Base-by-base conservation (phyloP, 768 basidiomycete species). In the Pulveroboletus sp. region DNA sequence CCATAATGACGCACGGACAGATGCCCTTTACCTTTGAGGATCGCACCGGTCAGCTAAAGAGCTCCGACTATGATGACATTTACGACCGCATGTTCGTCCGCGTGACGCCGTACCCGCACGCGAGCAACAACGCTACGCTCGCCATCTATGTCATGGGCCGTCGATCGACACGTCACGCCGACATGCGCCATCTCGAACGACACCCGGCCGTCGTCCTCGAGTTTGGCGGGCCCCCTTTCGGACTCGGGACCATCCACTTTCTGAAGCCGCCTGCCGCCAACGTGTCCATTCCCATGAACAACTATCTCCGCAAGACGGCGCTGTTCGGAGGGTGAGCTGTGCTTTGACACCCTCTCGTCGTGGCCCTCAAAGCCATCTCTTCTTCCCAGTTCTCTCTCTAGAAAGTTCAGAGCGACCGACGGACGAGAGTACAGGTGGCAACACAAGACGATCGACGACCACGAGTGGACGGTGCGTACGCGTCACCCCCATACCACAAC, bases 71-170 rank as follows among this genome's bases (percentile, higher is more conserved):
- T 54, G 84, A 86, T 62, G 86, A 89, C 58, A 78, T 87, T 57
- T 89, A 88, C 62, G 86, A 89, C 67, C 79, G 86, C 47, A 69
- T 81, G 55, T 88, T 85, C 71, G 75, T 84, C 44, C 83, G 81
- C 50, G 74, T 88, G 32, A 66, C 76, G 6, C 76, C 78, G 4
- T 66, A 71, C 18, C 77, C 81, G 5, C 75, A 74, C 9, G 53
- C 61, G 1, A 54, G 57, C 31, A 61, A 51, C 10, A 54, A 66
- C 21, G 69, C 70, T 0, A 75, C 82, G 8, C 43, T 69, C 8
- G 78, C 78, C 62, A 76, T 89, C 44, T 86, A 84, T 64, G 75
- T 76, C 58, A 85, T 86, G 77, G 74, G 74, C 38, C 77, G 80
- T 42, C 82, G 85, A 15, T 79, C 83, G 39, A 78, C 82, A 18